Base-by-base conservation (phyloP, 169 alveolate genomes). In the Babesia bovis region DNA sequence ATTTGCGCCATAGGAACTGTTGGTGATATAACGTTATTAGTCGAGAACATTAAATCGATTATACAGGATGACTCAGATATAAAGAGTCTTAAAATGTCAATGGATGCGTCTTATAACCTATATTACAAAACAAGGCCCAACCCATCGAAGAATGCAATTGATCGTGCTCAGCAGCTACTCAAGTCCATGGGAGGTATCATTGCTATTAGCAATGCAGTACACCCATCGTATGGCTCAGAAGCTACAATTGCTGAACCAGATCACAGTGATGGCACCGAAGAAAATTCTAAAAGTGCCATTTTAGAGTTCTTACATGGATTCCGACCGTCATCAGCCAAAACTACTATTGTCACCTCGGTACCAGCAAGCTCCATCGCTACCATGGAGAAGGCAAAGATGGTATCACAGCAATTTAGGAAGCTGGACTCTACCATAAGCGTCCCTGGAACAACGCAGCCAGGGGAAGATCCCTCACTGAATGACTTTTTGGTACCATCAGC, bases 81-180 rank as follows among this genome's bases (percentile, higher is more conserved):
- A 5, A 40, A 52, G 28, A 58, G 74, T 6, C 68, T 70, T 35
- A 56, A 52, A 47, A 61, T 42, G 35, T 66, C 83, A 17, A 81
- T 81, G 88, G 68, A 81, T 19, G 76, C 75, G 25, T 69, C 88
- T 12, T 71, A 70, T 26, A 81, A 81, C 52, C 84, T 81, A 30
- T 81, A 81, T 69, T 71, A 81, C 57, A 81, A 81, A 38, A 81
- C 88, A 10, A 28, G 88, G 17, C 88, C 88, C n/a, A 81, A 51
- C 55, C 88, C 88, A 4, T 58, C 76, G 51, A 59, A 71, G 32
- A 56, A 47, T 26, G 66, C 66, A 23, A 52, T 81, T 0, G 69
- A 60, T 19, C 70, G 28, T 1, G 63, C 88, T 25, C 65, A 71
- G 45, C 50, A 45, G 53, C 60, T 71, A 23, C 23, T 81, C 7